Evolutionary conservation across 2,329 filamentous ascomycete genomes (phyloP).

Genomic region (Penicillium sp.): DNA sequence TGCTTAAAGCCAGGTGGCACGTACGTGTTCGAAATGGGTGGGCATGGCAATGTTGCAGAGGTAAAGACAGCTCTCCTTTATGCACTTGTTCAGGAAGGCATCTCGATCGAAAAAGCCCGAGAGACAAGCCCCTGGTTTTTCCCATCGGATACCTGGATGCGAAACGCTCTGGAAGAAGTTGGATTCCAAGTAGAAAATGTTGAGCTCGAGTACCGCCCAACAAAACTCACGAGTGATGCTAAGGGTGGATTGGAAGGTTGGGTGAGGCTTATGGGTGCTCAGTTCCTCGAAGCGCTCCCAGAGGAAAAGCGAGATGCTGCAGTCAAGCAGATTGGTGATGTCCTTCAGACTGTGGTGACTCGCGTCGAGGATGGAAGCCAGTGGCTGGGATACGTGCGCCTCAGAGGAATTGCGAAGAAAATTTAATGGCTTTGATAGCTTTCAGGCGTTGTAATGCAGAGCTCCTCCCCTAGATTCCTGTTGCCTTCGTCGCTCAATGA

Average conservation of each 20-base stretch:
- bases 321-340: slow-evolving; percentile 57
- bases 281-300: slow-evolving; percentile 58
- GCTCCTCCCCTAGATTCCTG: neutral
- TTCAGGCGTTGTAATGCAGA: neutral
- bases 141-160: slow-evolving; percentile 64
- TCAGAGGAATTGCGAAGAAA: slow-evolving; percentile 46
- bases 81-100: slow-evolving; percentile 53
- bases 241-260: slow-evolving; percentile 65
- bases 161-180: slow-evolving; percentile 34
- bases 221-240: slow-evolving; percentile 45
- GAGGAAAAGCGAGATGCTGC: slow-evolving; percentile 53
- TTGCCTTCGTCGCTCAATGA: slow-evolving; percentile 48
- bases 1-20: slow-evolving; percentile 58
- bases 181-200: slow-evolving; percentile 54
- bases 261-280: slow-evolving; percentile 64
- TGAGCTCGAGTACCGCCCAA: slow-evolving; percentile 68
- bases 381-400: slow-evolving; percentile 52
- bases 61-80: slow-evolving; percentile 60
- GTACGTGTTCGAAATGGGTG: slow-evolving; percentile 73
- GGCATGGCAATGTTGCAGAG: slow-evolving; percentile 68
- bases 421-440: slow-evolving; percentile 2
- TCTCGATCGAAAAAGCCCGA: slow-evolving; percentile 53
- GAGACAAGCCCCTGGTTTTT: slow-evolving; percentile 71
- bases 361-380: slow-evolving; percentile 59
- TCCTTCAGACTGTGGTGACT: slow-evolving; percentile 58